These are phyloP conservation scores for Bryoglossum gracile DNA, from an alignment of 495 filamentous ascomycete genomes.

Conservation along the genomic window DNA sequence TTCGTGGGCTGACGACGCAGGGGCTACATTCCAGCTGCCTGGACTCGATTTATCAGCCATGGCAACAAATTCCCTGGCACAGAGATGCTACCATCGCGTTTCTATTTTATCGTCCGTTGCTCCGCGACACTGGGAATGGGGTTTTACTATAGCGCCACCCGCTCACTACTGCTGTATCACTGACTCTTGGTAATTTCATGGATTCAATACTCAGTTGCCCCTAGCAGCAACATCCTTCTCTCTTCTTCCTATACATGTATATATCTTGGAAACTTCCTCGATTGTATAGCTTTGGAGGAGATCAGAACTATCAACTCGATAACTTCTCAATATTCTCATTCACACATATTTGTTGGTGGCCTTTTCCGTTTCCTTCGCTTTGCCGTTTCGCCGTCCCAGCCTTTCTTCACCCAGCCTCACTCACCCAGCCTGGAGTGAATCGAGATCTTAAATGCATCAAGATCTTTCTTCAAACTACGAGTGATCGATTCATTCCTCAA, in stretches of 20 bases:
- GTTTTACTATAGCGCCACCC: neutral
- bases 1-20: constrained; percentile 1
- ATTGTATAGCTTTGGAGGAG: neutral
- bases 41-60: constrained; percentile 5
- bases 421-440: no score
- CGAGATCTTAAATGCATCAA: no score
- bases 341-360: no score
- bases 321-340: neutral
- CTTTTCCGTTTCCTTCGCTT: no score
- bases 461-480: no score
- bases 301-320: neutral
- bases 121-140: constrained; percentile 15
- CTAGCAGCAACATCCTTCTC: constrained; percentile 6
- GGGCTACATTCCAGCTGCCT: constrained; percentile 3
- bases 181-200: constrained; percentile 20
- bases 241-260: neutral
- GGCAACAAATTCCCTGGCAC: constrained; percentile 3
- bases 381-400: no score
- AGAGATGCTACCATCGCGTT: constrained; percentile 1
- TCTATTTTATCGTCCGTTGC: constrained; percentile 5
- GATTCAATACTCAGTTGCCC: constrained; percentile 12
- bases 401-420: no score
- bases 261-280: constrained; percentile 5
- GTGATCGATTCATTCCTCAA: no score
- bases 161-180: constrained; percentile 12